Evolutionary conservation across 2,329 filamentous ascomycete genomes (phyloP).

Genomic region (Zymoseptoria tritici): DNA sequence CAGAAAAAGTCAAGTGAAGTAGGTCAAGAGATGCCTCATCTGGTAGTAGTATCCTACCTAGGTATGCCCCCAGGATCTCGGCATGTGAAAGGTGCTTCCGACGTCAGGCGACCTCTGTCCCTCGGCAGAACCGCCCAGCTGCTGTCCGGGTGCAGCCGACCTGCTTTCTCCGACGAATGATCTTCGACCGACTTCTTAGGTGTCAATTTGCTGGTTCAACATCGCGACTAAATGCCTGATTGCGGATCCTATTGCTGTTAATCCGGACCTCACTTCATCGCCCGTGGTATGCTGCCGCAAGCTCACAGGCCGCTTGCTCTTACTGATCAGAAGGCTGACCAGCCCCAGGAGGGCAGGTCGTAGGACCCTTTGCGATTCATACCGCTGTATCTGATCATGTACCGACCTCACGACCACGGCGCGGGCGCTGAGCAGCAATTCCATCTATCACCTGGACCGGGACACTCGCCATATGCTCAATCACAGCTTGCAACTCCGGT

Average conservation of each 20-base stretch:
- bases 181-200: not conserved
- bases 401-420: constrained; percentile 19
- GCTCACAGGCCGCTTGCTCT: not conserved
- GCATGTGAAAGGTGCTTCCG: not conserved
- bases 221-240: not conserved
- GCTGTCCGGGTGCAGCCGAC: not conserved
- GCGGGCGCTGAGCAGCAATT: constrained; percentile 19
- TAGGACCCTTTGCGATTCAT: not conserved
- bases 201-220: not conserved
- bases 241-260: not conserved
- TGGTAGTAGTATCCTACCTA: no score
- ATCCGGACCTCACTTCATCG: not conserved
- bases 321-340: not conserved
- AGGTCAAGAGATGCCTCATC: no score
- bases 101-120: not conserved
- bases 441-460: constrained; percentile 14
- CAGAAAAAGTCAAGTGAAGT: not conserved
- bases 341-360: not conserved
- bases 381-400: constrained; percentile 10
- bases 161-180: not conserved
- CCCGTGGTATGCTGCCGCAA: not conserved
- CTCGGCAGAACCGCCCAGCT: not conserved
- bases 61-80: not conserved
- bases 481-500: constrained; percentile 18
- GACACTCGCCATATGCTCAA: constrained; percentile 16